These are phyloP conservation scores for Talaromyces sp. DNA, from an alignment of 2,329 filamentous ascomycete species.

Conservation along the genomic window DNA sequence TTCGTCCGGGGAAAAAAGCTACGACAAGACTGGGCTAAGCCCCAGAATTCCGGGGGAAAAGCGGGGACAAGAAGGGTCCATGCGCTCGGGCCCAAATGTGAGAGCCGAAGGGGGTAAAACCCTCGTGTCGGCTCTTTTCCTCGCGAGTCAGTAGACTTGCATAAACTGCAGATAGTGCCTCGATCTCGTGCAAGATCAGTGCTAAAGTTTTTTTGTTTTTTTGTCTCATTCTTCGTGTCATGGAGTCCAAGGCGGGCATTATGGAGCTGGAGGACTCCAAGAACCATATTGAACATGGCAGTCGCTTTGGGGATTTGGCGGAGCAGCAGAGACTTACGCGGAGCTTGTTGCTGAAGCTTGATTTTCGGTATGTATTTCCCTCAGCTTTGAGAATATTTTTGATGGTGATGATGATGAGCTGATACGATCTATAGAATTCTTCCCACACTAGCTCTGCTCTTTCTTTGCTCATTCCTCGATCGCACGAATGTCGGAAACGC, in stretches of 20 bases:
- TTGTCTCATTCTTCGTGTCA: too few relatives aligned
- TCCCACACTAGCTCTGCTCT: constrained; percentile 65
- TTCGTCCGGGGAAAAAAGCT: background rate
- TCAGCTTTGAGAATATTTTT: background rate
- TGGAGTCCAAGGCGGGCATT: constrained; percentile 24
- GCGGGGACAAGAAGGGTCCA: background rate
- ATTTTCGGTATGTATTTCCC: constrained; percentile 16
- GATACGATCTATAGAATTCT: constrained; percentile 53
- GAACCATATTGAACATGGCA: background rate
- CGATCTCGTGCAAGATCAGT: background rate
- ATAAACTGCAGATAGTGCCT: background rate
- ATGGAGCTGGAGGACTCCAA: constrained; percentile 28
- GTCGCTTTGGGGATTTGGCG: constrained; percentile 15
- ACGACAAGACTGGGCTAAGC: background rate
- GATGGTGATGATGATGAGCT: background rate
- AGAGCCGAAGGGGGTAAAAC: background rate
- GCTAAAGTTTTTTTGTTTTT: background rate
- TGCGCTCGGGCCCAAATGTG: background rate
- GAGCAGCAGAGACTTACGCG: constrained; percentile 40
- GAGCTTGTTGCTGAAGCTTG: constrained; percentile 53
- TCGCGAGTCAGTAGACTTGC: background rate
- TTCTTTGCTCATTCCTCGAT: constrained; percentile 67
- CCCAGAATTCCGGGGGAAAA: background rate
- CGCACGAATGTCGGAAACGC: constrained; percentile 75
- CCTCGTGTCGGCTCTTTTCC: background rate